phyloP scores from a whole-genome alignment of 176 grass and related monocot species.

The Triticum urartu region DNA sequence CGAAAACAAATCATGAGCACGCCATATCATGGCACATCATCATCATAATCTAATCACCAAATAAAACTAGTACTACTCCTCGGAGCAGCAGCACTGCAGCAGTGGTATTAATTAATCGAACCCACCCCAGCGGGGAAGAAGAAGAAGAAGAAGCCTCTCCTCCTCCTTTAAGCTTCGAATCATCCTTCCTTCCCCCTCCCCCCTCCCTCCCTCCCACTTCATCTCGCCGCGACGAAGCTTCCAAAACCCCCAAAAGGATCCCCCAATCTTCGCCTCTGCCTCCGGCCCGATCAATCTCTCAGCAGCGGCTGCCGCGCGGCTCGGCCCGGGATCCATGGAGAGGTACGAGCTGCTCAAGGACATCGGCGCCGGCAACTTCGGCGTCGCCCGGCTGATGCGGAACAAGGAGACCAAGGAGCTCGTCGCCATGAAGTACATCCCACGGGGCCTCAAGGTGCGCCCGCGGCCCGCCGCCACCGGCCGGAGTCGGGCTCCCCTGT shows the following conservation, averaged over 20 bases:
- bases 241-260: constrained; percentile 3
- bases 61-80: constrained; percentile 12
- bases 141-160: constrained; percentile 1
- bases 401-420: constrained; percentile 95
- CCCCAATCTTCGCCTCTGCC: background rate
- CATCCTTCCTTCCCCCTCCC: constrained; percentile 3
- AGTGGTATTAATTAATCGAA: constrained; percentile 1
- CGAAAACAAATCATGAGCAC: background rate
- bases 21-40: background rate
- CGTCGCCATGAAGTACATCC: constrained; percentile 95
- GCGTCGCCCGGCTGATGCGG: constrained; percentile 76
- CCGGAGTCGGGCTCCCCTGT: background rate
- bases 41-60: constrained; percentile 26
- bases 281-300: background rate
- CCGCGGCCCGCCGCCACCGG: background rate
- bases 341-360: constrained; percentile 98
- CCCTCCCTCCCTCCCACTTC: background rate
- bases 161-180: constrained; percentile 52
- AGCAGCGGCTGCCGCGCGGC: no score
- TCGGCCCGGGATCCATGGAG: constrained; percentile 52
- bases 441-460: constrained; percentile 62
- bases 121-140: constrained; percentile 11
- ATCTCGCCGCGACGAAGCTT: background rate
- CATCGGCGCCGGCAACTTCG: constrained; percentile 88
- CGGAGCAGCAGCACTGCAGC: background rate